phyloP scores from a whole-genome alignment of 768 basidiomycete species.

The Favolaschia claudopus region DNA sequence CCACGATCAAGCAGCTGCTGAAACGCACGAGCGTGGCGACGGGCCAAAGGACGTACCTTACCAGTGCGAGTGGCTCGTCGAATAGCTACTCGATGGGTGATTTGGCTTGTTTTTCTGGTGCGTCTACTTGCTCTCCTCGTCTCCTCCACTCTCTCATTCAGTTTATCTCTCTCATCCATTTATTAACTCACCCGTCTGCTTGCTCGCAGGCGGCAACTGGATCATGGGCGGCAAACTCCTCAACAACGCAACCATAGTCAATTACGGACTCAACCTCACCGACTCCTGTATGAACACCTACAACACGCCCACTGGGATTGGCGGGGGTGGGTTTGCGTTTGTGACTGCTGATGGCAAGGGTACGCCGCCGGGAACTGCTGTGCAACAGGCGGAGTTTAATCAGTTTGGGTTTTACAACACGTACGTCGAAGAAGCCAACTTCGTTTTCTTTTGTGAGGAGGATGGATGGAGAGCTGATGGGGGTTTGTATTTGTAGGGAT shows the following conservation, averaged over 20 bases:
- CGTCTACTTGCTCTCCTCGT: too few relatives aligned
- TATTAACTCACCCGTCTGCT: background rate
- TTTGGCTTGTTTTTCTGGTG: slow-evolving; percentile 18
- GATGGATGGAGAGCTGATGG: too few relatives aligned
- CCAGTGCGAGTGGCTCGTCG: slow-evolving; percentile 8
- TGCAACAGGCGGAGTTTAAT: slow-evolving; percentile 3
- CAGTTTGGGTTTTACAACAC: slow-evolving; percentile 17
- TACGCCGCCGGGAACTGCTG: slow-evolving; percentile 4
- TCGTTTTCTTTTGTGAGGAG: too few relatives aligned
- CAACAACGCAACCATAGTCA: slow-evolving; percentile 14
- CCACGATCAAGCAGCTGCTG: slow-evolving; percentile 17
- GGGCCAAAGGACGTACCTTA: slow-evolving; percentile 16
- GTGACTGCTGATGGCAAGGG: slow-evolving; percentile 10
- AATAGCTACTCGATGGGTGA: slow-evolving; percentile 15
- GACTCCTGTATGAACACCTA: slow-evolving; percentile 19
- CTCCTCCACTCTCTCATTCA: too few relatives aligned
- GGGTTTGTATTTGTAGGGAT: slow-evolving; percentile 16
- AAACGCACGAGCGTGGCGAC: slow-evolving; percentile 14
- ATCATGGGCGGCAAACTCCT: slow-evolving; percentile 17
- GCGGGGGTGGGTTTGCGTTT: slow-evolving; percentile 13
- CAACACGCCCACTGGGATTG: slow-evolving; percentile 12
- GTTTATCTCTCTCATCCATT: too few relatives aligned
- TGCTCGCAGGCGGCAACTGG: slow-evolving; percentile 6
- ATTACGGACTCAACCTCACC: slow-evolving; percentile 13
- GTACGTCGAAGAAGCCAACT: too few relatives aligned